Evolutionary conservation across 1,139 yeast species (phyloP).

Genomic region (Eremothecium sinecaudum): DNA sequence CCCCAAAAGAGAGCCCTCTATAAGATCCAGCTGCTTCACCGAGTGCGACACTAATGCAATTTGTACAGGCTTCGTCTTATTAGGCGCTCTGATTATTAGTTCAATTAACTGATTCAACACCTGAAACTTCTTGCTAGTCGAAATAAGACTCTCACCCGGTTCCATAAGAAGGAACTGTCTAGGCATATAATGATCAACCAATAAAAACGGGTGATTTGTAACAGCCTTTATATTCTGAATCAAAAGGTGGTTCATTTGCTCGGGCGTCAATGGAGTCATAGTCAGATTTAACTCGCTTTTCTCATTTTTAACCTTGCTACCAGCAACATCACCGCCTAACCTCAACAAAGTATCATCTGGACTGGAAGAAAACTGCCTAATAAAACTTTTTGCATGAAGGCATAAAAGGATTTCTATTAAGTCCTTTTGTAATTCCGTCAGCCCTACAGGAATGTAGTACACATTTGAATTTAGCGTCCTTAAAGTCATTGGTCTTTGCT

Average conservation of each 20-base stretch:
- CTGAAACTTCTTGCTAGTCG: constrained; percentile 51
- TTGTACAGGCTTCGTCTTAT: constrained; percentile 13
- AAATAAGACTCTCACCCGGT: constrained; percentile 44
- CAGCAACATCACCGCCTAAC: too few relatives aligned
- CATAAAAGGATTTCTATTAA: constrained; percentile 44
- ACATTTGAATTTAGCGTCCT: constrained; percentile 24
- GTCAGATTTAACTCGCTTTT: constrained; percentile 11
- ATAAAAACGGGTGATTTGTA: constrained; percentile 54
- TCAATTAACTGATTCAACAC: constrained; percentile 45
- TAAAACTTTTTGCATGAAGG: constrained; percentile 42
- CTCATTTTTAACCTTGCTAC: constrained; percentile 7
- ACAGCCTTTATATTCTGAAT: constrained; percentile 43
- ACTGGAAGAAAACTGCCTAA: constrained; percentile 21
- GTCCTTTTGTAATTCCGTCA: constrained; percentile 49
- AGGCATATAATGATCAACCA: constrained; percentile 70
- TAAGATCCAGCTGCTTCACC: constrained; percentile 58
- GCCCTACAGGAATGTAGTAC: constrained; percentile 46
- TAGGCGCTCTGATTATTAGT: constrained; percentile 17
- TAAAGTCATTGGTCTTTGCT: too few relatives aligned
- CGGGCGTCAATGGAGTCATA: constrained; percentile 22
- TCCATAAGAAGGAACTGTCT: constrained; percentile 56
- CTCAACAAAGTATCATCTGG: constrained; percentile 10
- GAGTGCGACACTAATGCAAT: constrained; percentile 51
- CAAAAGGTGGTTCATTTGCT: constrained; percentile 36
- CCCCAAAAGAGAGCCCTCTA: constrained; percentile 61